Base-by-base conservation (phyloP, 1,284 basidiomycete genomes). In the Trametes polyzona region DNA sequence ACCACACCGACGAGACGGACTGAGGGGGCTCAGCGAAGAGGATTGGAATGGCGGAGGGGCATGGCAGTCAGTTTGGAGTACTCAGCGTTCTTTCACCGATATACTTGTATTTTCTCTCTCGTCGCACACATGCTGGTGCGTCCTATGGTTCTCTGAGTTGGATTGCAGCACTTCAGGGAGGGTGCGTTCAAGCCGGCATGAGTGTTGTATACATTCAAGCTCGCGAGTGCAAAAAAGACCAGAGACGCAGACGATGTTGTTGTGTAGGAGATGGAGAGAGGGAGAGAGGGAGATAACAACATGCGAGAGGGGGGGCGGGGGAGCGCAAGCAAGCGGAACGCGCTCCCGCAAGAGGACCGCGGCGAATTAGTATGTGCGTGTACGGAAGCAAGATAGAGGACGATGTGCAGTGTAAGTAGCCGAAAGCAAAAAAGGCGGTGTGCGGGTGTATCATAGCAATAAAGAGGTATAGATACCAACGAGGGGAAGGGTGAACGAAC, bases 1-100 rank as follows among this genome's bases (percentile, higher is more conserved):
- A 93, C 67, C 90, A 93, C 69, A 90, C 90, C 21, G 83, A 91
- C 65, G 89, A 92, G 74, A 72, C 70, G 40, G 69, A 72, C 41
- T 72, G 48, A 66, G 41, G 32, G 21, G 3, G 42, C 19, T 39
- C 37, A 39, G n/a, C n/a, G n/a, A n/a, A n/a, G n/a, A n/a, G n/a
- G n/a, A 14, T 17, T 14, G 16, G 27, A 37, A 4, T 30, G 26
- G 16, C 14, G 30, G 27, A 3, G 43, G 37, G 24, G 23, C 17
- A n/a, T 16, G 4, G 37, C 29, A 27, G 46, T 35, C 8, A n/a
- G 30, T 41, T 41, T 37, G 47, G 42, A 51, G 29, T 52, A 52
- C 35, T 32, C 39, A 46, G 53, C 44, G 33, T 53, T 47, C 50
- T 47, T 51, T 36, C 49, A 41, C 44, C 47, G 44, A 47, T 37